Conservation (phyloP, 2,329 filamentous ascomycete species). For the Acephala macrosclerotiorum region DNA sequence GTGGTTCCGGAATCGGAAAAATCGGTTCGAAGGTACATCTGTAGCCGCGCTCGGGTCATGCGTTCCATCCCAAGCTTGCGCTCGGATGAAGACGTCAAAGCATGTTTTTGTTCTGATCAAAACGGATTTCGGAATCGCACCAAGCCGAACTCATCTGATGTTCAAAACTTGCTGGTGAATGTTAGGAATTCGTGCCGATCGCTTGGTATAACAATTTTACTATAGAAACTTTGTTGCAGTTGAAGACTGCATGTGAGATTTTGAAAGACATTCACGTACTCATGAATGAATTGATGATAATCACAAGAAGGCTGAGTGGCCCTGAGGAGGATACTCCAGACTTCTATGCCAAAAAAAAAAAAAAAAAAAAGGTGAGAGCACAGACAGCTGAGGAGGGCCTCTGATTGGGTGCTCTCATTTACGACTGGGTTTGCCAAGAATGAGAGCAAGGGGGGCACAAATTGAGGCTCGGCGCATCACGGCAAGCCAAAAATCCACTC, state of each 20-base stretch:
- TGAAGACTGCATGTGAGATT: not conserved
- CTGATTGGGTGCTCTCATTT: too few relatives aligned
- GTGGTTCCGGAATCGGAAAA: not conserved
- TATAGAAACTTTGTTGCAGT: not conserved
- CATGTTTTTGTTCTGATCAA: constrained; percentile 9
- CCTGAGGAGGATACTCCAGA: too few relatives aligned
- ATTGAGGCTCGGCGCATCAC: too few relatives aligned
- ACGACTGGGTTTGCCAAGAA: too few relatives aligned
- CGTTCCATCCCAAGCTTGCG: constrained; percentile 2
- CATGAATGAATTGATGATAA: too few relatives aligned
- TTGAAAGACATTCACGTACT: not conserved
- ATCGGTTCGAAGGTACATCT: not conserved
- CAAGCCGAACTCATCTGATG: constrained; percentile 1
- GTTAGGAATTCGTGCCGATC: not conserved
- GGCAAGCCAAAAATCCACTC: too few relatives aligned
- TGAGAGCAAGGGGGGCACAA: too few relatives aligned
- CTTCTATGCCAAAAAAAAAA: too few relatives aligned
- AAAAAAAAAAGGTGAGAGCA: too few relatives aligned
- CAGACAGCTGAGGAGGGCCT: too few relatives aligned
- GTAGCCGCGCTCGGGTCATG: not conserved
- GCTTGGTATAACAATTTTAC: too few relatives aligned
- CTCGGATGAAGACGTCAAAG: not conserved
- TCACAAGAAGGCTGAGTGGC: too few relatives aligned
- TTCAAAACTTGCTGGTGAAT: not conserved
- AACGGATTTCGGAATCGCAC: not conserved